Base-by-base conservation (phyloP, 2,329 filamentous ascomycete genomes). In the Aspergillus floridensis region DNA sequence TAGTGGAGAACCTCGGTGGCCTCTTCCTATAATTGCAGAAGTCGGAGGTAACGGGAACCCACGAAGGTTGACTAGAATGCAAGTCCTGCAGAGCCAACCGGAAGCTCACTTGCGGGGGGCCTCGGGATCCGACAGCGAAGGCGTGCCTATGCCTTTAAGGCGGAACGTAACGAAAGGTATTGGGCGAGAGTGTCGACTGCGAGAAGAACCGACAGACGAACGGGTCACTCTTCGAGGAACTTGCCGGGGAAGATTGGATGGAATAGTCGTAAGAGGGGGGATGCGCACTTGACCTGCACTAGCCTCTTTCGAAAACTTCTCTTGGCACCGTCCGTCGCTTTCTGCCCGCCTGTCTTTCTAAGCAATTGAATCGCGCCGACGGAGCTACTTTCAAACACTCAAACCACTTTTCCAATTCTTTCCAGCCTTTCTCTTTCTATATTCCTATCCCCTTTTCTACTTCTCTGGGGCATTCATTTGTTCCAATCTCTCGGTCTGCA, bases 261-360 rank as follows among this genome's bases (percentile, higher is more conserved):
- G 67, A 69, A 66, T 66, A 66, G 63, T 68, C 53, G 63, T 64
- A 64, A 65, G 64, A 66, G 64, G 66, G 68, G 68, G 65, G 61
- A 65, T 65, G 60, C 60, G 63, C 68, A 62, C 65, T 67, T 65
- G 63, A 63, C 66, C 61, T 60, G 62, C 64, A 59, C 63, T 65
- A 65, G 64, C 60, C 64, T 62, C 58, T 62, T 64, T 65, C 29
- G 63, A 65, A 65, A 60, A 59, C 59, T 63, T 55, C 58, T 63
- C 69, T 71, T 70, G 69, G 69, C 69, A 59, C 53, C 53, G n/a
- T 41, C 46, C 19, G 38, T 19, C 14, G 44, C 53, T 56, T 24
- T 58, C 55, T 55, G 56, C 46, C 56, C 19, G 57, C 56, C 29
- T 55, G 48, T 49, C 48, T 29, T 49, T 49, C 21, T 24, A 49